Percentiles rank a stretch among this genome's conserved stretches.
Conservation (phyloP, 176 grass and related monocot genomes). For the Avena insularis region DNA sequence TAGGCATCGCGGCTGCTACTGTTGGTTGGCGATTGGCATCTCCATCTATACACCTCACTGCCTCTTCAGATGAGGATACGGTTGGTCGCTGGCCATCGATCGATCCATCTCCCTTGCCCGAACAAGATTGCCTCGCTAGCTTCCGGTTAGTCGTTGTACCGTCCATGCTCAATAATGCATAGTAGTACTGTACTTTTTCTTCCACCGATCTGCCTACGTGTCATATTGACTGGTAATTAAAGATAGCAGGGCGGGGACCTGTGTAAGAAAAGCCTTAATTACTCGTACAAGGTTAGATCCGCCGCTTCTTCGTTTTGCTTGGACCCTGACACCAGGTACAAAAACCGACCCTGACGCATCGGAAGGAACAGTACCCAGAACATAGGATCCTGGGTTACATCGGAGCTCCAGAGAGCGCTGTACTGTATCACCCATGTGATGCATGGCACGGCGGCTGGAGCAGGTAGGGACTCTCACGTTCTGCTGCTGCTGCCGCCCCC, state of each 20-base stretch:
- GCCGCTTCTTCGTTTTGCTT: neutral
- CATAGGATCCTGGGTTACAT: neutral
- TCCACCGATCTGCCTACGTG: no score
- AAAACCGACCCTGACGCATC: neutral
- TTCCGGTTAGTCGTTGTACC: neutral
- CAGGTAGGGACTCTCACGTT: slow-evolving; percentile 6
- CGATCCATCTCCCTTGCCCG: neutral
- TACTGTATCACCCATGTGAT: neutral
- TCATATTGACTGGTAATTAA: neutral
- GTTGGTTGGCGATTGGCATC: slow-evolving; percentile 4
- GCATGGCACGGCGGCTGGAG: neutral
- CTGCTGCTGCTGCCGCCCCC: neutral
- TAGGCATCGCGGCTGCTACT: neutral
- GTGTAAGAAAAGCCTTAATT: neutral
- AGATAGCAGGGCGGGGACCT: neutral
- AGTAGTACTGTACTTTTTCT: neutral
- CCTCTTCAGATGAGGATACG: neutral
- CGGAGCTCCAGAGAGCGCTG: neutral
- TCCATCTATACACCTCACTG: neutral
- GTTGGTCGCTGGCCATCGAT: neutral
- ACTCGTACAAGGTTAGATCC: neutral
- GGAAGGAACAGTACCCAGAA: neutral
- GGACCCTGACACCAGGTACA: neutral
- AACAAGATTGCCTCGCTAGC: neutral
- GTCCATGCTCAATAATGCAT: neutral